Base-by-base conservation (phyloP, 257 asterid species). In the Solanum bulbocastanum region DNA sequence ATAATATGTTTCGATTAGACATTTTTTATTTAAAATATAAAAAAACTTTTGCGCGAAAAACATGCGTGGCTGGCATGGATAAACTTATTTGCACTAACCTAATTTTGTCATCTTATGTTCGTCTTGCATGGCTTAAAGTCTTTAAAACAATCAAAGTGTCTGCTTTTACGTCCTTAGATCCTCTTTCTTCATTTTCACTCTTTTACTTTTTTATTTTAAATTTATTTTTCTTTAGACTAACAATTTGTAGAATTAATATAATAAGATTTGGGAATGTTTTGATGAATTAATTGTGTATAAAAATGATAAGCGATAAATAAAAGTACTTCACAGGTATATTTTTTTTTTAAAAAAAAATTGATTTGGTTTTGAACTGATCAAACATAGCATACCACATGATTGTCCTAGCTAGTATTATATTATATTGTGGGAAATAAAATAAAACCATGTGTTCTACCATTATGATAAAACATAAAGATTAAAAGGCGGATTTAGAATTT, bases 21-120 rank as follows among this genome's bases (percentile, higher is more conserved):
- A 5, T 10, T n/a, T n/a, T 60, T 0, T 1, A 65, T 65, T 65
- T n/a, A n/a, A 65, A 65, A 22, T 60, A 22, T 22, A 6, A 60
- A 60, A 22, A 22, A 22, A 20, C 27, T 58, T 58, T 58, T 58
- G 1, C 5, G 0, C 71, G 0, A 10, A 65, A 25, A 65, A 83
- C 42, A 62, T 72, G 37, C 52, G 72, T 86, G 27, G 58, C 44
- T 86, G 44, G 16, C 85, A 36, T 15, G 12, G 35, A 35, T 78
- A 81, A 89, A 65, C 86, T 71, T 87, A 78, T 58, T 39, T 58
- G 94, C 90, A 88, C 89, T 88, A 91, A 88, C 95, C 79, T 49
- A 82, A 90, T 86, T 86, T 56, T 90, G 94, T 90, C 93, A 87
- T 20, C 72, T 90, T 88, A 75, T 89, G 36, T 60, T 93, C 87